A percentile compares a stretch with the other conserved stretches of the same genome.
phyloP scores from a whole-genome alignment of 2,329 filamentous ascomycete species.

The Sclerotiophoma versabilis region DNA sequence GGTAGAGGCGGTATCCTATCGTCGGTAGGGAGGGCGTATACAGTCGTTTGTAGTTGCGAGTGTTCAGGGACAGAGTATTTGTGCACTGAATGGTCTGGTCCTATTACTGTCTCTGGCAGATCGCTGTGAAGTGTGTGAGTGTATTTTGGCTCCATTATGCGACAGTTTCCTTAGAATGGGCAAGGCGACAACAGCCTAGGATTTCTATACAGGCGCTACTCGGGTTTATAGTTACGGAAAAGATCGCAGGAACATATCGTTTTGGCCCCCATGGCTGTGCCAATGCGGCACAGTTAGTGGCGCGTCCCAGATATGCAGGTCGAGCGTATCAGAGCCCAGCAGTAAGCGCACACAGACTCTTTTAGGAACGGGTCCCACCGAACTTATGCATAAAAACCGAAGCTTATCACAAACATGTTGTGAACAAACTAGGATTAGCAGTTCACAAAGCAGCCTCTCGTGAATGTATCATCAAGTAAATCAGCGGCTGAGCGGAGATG shows the following conservation, averaged over 20 bases:
- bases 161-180: neutral
- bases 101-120: neutral
- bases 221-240: neutral
- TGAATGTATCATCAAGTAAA: no score
- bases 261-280: neutral
- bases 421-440: no score
- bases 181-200: neutral
- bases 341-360: neutral
- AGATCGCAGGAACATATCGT: neutral
- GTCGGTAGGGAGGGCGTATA: neutral
- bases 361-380: no score
- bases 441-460: no score
- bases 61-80: constrained; percentile 3
- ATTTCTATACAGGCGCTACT: neutral
- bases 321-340: neutral
- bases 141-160: neutral
- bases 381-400: no score
- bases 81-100: neutral
- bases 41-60: neutral
- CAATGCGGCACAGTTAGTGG: constrained; percentile 1
- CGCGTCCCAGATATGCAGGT: neutral
- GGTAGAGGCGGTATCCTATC: neutral
- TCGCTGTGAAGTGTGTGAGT: neutral
- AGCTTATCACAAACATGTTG: no score
- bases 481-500: no score